These are phyloP conservation scores for Glycine latifolia DNA, from an alignment of 306 rosid species.

Conservation along the genomic window DNA sequence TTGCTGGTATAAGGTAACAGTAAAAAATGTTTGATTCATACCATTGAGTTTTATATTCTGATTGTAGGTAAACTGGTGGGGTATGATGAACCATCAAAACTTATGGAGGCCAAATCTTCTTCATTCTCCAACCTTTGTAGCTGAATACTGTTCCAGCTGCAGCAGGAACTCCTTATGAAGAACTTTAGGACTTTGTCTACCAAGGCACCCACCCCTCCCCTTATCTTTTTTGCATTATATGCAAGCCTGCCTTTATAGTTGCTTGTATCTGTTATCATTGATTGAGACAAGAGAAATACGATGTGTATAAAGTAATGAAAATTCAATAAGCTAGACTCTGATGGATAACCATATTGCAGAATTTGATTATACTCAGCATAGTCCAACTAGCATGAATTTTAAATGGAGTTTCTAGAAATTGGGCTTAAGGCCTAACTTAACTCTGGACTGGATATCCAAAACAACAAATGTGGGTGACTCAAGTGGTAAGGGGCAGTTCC, in stretches of 20 bases:
- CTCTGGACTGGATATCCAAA: too few species aligned
- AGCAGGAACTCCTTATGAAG: conserved; percentile 45
- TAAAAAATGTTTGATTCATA: background rate
- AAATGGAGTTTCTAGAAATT: background rate
- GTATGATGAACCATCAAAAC: background rate
- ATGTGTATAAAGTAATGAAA: background rate
- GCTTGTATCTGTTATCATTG: background rate
- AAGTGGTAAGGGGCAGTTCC: too few species aligned
- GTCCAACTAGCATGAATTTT: background rate
- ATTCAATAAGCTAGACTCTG: background rate
- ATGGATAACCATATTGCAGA: background rate
- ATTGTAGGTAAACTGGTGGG: background rate
- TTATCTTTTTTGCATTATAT: too few species aligned
- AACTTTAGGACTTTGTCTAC: background rate
- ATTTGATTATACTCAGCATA: background rate
- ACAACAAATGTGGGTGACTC: too few species aligned
- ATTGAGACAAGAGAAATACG: background rate
- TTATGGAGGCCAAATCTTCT: background rate
- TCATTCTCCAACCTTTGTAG: conserved; percentile 28
- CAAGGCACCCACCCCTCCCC: background rate
- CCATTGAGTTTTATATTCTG: background rate
- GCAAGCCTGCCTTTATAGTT: background rate
- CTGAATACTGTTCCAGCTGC: conserved; percentile 73
- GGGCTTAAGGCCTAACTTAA: too few species aligned
- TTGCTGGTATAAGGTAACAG: background rate